Percentiles rank a stretch among this genome's conserved stretches.
Evolutionary conservation across 2,329 filamentous ascomycete genomes (phyloP).

Genomic region (Calonectria pseudoturangicola): DNA sequence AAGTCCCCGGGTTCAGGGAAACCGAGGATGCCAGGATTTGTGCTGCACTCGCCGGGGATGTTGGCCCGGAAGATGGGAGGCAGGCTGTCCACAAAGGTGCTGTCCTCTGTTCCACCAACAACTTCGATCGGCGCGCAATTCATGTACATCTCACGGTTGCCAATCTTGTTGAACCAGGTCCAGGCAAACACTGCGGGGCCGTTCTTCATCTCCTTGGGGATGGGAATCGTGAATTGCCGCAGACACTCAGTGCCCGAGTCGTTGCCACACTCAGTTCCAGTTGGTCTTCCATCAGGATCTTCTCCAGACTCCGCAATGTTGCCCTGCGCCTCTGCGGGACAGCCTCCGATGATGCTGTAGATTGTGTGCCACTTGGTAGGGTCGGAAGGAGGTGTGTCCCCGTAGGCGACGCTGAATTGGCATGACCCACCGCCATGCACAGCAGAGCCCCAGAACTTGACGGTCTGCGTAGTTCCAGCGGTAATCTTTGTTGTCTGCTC

Average conservation of each 20-base stretch:
- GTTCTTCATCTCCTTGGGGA: slow-evolving; percentile 55
- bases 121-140: slow-evolving; percentile 85
- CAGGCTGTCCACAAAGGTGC: slow-evolving; percentile 44
- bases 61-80: slow-evolving; percentile 52
- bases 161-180: slow-evolving; percentile 86
- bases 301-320: slow-evolving; percentile 39
- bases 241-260: slow-evolving; percentile 51
- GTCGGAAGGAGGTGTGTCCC: slow-evolving; percentile 45
- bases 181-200: slow-evolving; percentile 81
- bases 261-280: slow-evolving; percentile 49
- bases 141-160: slow-evolving; percentile 92
- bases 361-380: slow-evolving; percentile 49
- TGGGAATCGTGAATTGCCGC: slow-evolving; percentile 51
- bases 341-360: slow-evolving; percentile 53
- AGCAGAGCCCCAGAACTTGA: slow-evolving; percentile 55
- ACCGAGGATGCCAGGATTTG: slow-evolving; percentile 46
- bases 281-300: slow-evolving; percentile 48
- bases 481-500: slow-evolving; percentile 51
- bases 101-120: slow-evolving; percentile 59
- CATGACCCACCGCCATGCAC: slow-evolving; percentile 55
- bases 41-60: slow-evolving; percentile 52
- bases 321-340: slow-evolving; percentile 50
- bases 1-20: slow-evolving; percentile 52
- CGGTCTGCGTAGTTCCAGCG: slow-evolving; percentile 47
- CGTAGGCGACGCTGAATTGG: slow-evolving; percentile 54